These are phyloP conservation scores for Melampsora abietis-canadensis DNA, from an alignment of 1,284 basidiomycete species.

Conservation along the genomic window DNA sequence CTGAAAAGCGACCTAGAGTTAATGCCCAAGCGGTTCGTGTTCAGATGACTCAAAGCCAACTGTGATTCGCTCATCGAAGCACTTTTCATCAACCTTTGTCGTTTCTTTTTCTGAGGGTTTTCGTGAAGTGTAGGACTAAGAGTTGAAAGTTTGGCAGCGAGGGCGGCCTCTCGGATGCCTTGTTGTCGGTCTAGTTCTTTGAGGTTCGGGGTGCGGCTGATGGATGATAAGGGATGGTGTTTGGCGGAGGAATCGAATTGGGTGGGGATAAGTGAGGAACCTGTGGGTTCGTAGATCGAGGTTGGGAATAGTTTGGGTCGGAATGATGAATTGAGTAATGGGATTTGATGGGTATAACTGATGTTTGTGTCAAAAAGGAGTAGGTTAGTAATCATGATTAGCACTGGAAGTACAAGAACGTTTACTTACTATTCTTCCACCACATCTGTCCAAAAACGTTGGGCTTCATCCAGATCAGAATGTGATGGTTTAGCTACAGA, in stretches of 20 bases:
- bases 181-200: constrained; percentile 19
- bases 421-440: constrained; percentile 36
- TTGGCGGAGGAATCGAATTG: constrained; percentile 21
- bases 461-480: constrained; percentile 25
- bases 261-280: constrained; percentile 11
- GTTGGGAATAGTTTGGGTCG: constrained; percentile 42
- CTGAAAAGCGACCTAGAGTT: background rate
- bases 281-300: constrained; percentile 25
- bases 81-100: background rate
- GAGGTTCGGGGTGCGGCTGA: constrained; percentile 7
- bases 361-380: background rate
- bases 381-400: no score
- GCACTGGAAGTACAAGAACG: no score
- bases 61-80: constrained; percentile 2
- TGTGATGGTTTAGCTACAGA: background rate
- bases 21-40: background rate
- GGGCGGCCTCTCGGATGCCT: background rate
- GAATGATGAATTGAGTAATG: constrained; percentile 25
- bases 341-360: constrained; percentile 29
- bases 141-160: background rate
- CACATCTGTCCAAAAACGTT: constrained; percentile 38
- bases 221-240: background rate
- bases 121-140: background rate
- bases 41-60: background rate
- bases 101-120: background rate